Percentiles rank a stretch among this genome's conserved stretches.
Evolutionary conservation across 805 yeast species (phyloP).

Genomic region (Ogataea salicorniae): DNA sequence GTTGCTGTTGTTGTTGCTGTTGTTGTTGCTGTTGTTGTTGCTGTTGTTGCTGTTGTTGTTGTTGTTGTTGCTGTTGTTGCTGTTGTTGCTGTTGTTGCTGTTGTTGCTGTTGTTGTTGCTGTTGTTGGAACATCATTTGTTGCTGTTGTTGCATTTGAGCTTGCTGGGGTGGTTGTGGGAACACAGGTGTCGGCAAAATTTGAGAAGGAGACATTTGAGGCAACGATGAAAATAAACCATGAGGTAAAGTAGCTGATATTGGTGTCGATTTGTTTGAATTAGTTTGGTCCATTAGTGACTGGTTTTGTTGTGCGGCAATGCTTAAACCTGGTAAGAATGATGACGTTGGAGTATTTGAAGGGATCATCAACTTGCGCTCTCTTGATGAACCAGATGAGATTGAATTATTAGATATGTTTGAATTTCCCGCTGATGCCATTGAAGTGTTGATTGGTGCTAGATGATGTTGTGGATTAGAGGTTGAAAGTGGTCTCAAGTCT

Average conservation of each 20-base stretch:
- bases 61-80: neutral
- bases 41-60: neutral
- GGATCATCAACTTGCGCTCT: conserved; percentile 10
- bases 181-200: conserved; percentile 25
- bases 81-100: conserved; percentile 4
- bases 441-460: conserved; percentile 2
- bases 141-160: conserved; percentile 23
- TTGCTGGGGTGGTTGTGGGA: conserved; percentile 17
- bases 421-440: neutral
- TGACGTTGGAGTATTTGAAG: conserved; percentile 18
- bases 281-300: conserved; percentile 10
- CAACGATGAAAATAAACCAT: conserved; percentile 25
- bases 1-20: neutral
- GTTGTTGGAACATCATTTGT: conserved; percentile 16
- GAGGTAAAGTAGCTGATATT: conserved; percentile 24
- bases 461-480: neutral
- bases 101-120: conserved; percentile 10
- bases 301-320: conserved; percentile 15
- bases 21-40: neutral
- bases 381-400: conserved; percentile 2
- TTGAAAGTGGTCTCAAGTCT: neutral
- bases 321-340: conserved; percentile 16
- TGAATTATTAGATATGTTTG: neutral
- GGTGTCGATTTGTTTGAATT: conserved; percentile 26
- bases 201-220: conserved; percentile 32